Conservation (phyloP, 495 filamentous ascomycete genomes). For the Letharia columbiana region DNA sequence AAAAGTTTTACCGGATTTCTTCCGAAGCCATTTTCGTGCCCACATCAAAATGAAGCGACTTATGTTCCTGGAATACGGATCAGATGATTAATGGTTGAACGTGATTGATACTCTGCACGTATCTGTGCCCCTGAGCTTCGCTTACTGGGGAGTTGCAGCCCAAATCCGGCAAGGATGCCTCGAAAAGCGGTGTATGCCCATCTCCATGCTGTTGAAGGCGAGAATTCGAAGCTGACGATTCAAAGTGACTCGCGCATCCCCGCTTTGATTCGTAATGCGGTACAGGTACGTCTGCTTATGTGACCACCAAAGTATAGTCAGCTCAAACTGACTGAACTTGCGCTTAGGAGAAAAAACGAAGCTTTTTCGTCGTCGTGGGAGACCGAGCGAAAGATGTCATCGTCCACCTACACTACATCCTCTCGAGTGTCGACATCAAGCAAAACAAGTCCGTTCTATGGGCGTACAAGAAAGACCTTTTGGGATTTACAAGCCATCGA, state of each 20-base stretch:
- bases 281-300: constrained; percentile 43
- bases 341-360: constrained; percentile 77
- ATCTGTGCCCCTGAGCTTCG: neutral
- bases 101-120: neutral
- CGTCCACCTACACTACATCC: constrained; percentile 88
- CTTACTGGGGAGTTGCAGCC: neutral
- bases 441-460: constrained; percentile 95
- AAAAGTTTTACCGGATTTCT: neutral
- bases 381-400: constrained; percentile 97
- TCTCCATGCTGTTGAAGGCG: neutral
- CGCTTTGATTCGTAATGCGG: constrained; percentile 88
- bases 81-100: neutral
- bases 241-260: constrained; percentile 86
- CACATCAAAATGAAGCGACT: neutral
- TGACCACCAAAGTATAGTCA: neutral
- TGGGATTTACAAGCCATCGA: constrained; percentile 91
- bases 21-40: neutral
- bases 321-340: neutral
- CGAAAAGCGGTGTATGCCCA: constrained; percentile 42
- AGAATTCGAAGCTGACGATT: constrained; percentile 6
- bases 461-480: constrained; percentile 98
- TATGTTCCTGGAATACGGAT: neutral
- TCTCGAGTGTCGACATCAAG: constrained; percentile 81
- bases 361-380: constrained; percentile 94
- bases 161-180: constrained; percentile 34